Evolutionary conservation across 2,329 filamentous ascomycete genomes (phyloP).

Genomic region (Rhynchosporium agropyri): DNA sequence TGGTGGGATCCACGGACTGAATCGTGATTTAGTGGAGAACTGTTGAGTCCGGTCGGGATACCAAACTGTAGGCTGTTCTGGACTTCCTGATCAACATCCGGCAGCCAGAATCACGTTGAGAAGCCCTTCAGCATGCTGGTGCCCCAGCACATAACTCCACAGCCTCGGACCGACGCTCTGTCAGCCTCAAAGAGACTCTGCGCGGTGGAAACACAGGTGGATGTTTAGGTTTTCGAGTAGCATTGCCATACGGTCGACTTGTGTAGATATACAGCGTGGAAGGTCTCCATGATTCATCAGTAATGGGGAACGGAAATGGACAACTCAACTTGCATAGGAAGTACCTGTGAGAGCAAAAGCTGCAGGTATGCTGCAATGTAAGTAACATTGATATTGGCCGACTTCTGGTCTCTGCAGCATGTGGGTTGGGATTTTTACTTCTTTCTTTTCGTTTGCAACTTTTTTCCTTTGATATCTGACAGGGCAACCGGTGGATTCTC

Average conservation of each 20-base stretch:
- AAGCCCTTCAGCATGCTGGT: neutral
- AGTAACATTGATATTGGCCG: neutral
- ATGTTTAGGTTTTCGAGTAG: slow-evolving; percentile 12
- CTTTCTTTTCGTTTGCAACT: neutral
- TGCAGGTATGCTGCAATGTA: neutral
- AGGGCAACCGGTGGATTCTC: slow-evolving; percentile 3
- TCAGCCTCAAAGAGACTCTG: slow-evolving; percentile 10
- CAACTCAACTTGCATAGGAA: neutral
- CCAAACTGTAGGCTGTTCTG: slow-evolving; percentile 13
- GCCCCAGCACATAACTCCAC: neutral
- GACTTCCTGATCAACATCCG: slow-evolving; percentile 18
- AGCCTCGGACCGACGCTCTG: slow-evolving; percentile 12
- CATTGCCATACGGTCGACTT: neutral
- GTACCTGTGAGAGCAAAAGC: neutral
- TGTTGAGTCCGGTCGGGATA: slow-evolving; percentile 4
- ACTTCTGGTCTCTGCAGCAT: slow-evolving; percentile 1
- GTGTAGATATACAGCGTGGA: neutral
- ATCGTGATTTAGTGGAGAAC: slow-evolving; percentile 13
- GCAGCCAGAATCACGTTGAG: neutral
- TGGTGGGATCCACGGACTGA: slow-evolving; percentile 7
- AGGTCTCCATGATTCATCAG: neutral
- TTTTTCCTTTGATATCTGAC: neutral
- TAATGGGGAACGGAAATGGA: neutral
- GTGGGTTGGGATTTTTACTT: neutral
- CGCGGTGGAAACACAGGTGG: slow-evolving; percentile 11